Evolutionary conservation across 306 rosid species (phyloP).

Genomic region (Pyrus communis): DNA sequence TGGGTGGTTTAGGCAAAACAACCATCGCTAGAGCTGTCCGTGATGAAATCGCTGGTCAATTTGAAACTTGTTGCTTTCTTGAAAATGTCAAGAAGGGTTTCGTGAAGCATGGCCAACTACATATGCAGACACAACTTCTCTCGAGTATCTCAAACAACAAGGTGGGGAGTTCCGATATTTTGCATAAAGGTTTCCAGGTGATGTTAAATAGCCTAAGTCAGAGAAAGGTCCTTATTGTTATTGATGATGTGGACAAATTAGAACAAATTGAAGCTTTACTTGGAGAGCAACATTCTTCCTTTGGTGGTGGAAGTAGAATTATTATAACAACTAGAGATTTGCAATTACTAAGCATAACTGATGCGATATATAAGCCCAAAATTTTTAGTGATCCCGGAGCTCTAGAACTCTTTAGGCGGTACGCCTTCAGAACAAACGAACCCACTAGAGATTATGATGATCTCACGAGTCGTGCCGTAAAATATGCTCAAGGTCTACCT

Average conservation of each 20-base stretch:
- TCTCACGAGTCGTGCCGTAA: not conserved
- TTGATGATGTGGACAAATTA: constrained; percentile 9
- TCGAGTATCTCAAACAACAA: not conserved
- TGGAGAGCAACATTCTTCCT: not conserved
- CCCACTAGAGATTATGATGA: not conserved
- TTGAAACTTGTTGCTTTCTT: too few relatives aligned
- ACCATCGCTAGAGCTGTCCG: too few relatives aligned
- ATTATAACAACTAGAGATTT: constrained; percentile 15
- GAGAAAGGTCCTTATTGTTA: constrained; percentile 4
- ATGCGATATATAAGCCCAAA: not conserved
- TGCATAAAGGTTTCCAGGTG: not conserved
- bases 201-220: not conserved
- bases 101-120: not conserved
- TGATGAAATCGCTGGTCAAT: too few relatives aligned
- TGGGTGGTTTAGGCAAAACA: too few relatives aligned
- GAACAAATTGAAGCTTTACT: constrained; percentile 6
- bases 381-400: not conserved
- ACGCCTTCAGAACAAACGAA: not conserved
- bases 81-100: not conserved
- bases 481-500: constrained; percentile 2
- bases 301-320: constrained; percentile 18
- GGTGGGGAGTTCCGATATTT: not conserved
- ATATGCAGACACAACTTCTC: constrained; percentile 11
- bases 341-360: not conserved
- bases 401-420: constrained; percentile 1